phyloP scores from a whole-genome alignment of 305 asterid genomes.

The Fraxinus greggii region DNA sequence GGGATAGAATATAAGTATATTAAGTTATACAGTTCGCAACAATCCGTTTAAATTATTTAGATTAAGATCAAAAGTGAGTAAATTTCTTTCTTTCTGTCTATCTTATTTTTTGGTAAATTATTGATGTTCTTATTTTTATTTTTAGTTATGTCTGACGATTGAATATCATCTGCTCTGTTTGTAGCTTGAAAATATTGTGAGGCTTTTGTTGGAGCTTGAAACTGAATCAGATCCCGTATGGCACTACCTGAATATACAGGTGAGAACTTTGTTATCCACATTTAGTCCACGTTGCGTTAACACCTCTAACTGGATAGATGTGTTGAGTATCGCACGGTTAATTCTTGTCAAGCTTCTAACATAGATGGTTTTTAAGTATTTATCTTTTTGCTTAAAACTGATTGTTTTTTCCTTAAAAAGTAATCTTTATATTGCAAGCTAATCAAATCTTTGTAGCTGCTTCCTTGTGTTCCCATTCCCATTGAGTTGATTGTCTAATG shows the following conservation, averaged over 20 bases:
- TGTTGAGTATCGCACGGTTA: conserved; percentile 5
- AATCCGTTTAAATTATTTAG: not conserved
- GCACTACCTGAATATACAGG: conserved; percentile 94
- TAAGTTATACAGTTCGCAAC: not conserved
- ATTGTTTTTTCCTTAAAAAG: not conserved
- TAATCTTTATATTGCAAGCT: not conserved
- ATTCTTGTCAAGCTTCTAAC: conserved; percentile 13
- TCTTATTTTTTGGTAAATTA: conserved; percentile 5
- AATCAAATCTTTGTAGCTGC: conserved; percentile 5
- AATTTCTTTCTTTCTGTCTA: not conserved
- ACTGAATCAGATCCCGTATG: conserved; percentile 97
- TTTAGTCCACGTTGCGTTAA: conserved; percentile 3
- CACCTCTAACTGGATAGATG: not conserved
- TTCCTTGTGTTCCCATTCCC: conserved; percentile 10
- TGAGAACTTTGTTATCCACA: conserved; percentile 31
- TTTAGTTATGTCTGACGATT: conserved; percentile 23
- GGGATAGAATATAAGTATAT: not conserved
- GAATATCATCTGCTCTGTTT: conserved; percentile 34
- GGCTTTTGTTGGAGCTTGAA: conserved; percentile 92
- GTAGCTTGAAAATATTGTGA: conserved; percentile 96
- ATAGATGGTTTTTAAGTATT: conserved; percentile 8
- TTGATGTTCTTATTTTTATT: not conserved
- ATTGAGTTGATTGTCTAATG: conserved; percentile 4
- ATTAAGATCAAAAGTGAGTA: not conserved
- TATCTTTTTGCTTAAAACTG: not conserved